Percentiles rank a stretch among this genome's conserved stretches.
Evolutionary conservation across 2,329 filamentous ascomycete species (phyloP).

Genomic region (Colletotrichum neosansevieriae): DNA sequence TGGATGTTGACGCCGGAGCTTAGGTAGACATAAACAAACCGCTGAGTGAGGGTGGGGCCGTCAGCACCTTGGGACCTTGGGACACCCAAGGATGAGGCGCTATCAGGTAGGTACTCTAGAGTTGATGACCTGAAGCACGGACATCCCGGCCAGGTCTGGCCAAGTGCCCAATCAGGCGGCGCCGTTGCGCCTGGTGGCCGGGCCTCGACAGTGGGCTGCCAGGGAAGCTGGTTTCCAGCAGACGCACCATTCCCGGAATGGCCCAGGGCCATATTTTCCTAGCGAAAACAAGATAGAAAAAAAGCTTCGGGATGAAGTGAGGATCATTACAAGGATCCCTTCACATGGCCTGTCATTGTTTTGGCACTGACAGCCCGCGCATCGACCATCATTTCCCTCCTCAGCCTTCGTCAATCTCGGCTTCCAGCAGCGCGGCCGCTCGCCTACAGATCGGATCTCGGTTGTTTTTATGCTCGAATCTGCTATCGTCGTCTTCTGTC

Average conservation of each 20-base stretch:
- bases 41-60: slow-evolving; percentile 23
- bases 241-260: background rate
- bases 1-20: slow-evolving; percentile 37
- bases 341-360: slow-evolving; percentile 12
- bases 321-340: slow-evolving; percentile 30
- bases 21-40: slow-evolving; percentile 40
- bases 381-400: background rate
- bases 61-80: slow-evolving; percentile 17
- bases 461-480: background rate
- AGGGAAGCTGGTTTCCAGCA: too few species aligned
- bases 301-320: slow-evolving; percentile 14
- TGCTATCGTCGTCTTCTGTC: background rate
- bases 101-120: slow-evolving; percentile 6
- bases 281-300: slow-evolving; percentile 15
- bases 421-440: background rate
- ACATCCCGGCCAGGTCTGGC: background rate
- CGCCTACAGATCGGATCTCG: slow-evolving; percentile 26
- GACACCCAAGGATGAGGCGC: background rate
- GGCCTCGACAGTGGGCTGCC: too few species aligned
- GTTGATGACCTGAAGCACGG: slow-evolving; percentile 11
- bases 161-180: too few species aligned
- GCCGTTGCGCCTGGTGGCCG: too few species aligned
- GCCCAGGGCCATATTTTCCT: background rate
- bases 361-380: slow-evolving; percentile 2
- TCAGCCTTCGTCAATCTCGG: slow-evolving; percentile 13